phyloP scores from a whole-genome alignment of 2,329 filamentous ascomycete genomes.

The Anthostomella pinea region DNA sequence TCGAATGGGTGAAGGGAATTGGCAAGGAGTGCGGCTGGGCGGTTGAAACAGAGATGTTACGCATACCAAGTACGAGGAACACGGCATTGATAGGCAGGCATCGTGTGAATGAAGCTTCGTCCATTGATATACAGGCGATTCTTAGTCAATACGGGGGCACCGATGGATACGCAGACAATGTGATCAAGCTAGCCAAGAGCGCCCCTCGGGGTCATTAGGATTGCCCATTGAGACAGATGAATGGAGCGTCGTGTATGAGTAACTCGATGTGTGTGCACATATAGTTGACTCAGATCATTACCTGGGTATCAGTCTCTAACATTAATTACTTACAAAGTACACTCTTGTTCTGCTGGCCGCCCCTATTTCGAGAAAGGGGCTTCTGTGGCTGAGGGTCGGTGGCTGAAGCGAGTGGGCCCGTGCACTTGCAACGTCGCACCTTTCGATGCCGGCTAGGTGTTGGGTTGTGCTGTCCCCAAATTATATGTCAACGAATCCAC shows the following conservation, averaged over 20 bases:
- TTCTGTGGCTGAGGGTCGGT: too few relatives aligned
- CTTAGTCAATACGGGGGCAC: slow-evolving; percentile 53
- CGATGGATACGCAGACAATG: slow-evolving; percentile 56
- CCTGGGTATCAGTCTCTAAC: too few relatives aligned
- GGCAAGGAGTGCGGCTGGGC: slow-evolving; percentile 70
- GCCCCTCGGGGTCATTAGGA: slow-evolving; percentile 39
- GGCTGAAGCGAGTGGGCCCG: neutral
- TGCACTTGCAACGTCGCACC: slow-evolving; percentile 31
- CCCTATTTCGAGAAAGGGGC: too few relatives aligned
- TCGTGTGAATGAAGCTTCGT: slow-evolving; percentile 25
- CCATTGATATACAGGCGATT: slow-evolving; percentile 43
- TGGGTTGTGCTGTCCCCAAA: slow-evolving; percentile 24
- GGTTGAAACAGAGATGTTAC: slow-evolving; percentile 78
- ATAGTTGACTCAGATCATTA: too few relatives aligned
- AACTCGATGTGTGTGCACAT: too few relatives aligned
- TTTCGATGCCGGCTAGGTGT: slow-evolving; percentile 19
- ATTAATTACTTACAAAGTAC: too few relatives aligned
- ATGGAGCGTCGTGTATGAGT: too few relatives aligned
- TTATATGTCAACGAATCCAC: slow-evolving; percentile 16
- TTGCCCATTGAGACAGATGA: neutral
- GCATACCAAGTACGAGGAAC: slow-evolving; percentile 92
- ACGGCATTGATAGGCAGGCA: slow-evolving; percentile 71
- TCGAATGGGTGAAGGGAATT: slow-evolving; percentile 71
- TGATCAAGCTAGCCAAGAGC: slow-evolving; percentile 58
- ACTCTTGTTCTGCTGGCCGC: too few relatives aligned